These are phyloP conservation scores for Trametes cingulata DNA, from an alignment of 768 basidiomycete genomes.

Conservation along the genomic window DNA sequence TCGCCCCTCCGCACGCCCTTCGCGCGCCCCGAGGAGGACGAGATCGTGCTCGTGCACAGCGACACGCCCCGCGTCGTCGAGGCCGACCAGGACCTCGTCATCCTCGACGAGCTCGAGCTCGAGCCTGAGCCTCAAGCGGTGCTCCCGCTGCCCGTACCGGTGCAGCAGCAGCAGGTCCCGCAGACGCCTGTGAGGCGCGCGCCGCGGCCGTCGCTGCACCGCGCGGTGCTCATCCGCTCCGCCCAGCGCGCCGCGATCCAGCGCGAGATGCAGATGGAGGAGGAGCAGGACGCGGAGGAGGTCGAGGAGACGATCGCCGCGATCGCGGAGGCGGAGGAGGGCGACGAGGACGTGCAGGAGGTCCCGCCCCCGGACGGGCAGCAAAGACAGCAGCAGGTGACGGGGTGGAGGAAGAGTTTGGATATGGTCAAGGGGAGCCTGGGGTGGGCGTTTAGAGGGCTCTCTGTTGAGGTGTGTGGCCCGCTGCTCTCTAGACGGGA, in stretches of 20 bases:
- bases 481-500: neutral
- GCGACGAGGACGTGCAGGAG: constrained; percentile 34
- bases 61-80: constrained; percentile 67
- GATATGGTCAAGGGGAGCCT: constrained; percentile 34
- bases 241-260: constrained; percentile 61
- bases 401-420: constrained; percentile 38
- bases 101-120: constrained; percentile 61
- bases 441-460: constrained; percentile 33
- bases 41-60: constrained; percentile 61
- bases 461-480: constrained; percentile 26
- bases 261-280: constrained; percentile 51
- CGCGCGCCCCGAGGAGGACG: constrained; percentile 38
- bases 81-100: constrained; percentile 66
- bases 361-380: constrained; percentile 24
- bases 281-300: constrained; percentile 53
- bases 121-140: constrained; percentile 21
- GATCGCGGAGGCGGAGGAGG: constrained; percentile 29
- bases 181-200: constrained; percentile 30
- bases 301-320: constrained; percentile 40
- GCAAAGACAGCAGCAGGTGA: constrained; percentile 23
- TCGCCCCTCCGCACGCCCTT: constrained; percentile 48
- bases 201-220: constrained; percentile 55
- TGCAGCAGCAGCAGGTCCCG: constrained; percentile 11
- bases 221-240: constrained; percentile 68
- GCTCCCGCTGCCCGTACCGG: constrained; percentile 16